These are phyloP conservation scores for Carpinus fangiana DNA, from an alignment of 306 rosid genomes.

Conservation along the genomic window DNA sequence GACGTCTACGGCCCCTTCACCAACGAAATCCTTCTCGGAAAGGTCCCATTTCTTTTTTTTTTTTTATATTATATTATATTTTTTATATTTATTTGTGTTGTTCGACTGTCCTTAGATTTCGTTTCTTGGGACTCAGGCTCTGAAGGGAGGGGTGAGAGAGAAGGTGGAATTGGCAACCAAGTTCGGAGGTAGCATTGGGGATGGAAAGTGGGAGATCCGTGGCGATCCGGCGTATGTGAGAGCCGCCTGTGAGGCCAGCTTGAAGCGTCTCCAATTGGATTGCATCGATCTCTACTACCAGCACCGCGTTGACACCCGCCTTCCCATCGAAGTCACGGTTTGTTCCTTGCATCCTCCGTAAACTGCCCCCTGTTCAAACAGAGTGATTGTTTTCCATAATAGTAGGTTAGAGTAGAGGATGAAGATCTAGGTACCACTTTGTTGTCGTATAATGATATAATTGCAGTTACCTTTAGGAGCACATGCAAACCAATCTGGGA, in stretches of 20 bases:
- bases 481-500: no score
- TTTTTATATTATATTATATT: background rate
- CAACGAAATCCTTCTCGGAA: slow-evolving; percentile 52
- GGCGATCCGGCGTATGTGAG: slow-evolving; percentile 73
- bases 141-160: slow-evolving; percentile 41
- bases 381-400: background rate
- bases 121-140: slow-evolving; percentile 23
- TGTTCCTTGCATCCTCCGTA: background rate
- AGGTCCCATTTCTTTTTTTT: slow-evolving; percentile 8
- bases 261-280: slow-evolving; percentile 57
- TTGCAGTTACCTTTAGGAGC: no score
- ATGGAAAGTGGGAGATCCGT: slow-evolving; percentile 33
- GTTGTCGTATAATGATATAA: no score
- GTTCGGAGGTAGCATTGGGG: slow-evolving; percentile 25
- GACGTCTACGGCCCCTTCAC: slow-evolving; percentile 56
- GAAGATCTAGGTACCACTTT: background rate
- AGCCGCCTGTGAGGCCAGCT: slow-evolving; percentile 65
- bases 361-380: no score
- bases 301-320: slow-evolving; percentile 57
- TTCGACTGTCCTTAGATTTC: background rate
- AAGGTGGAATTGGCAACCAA: slow-evolving; percentile 66
- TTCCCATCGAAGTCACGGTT: slow-evolving; percentile 80
- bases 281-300: slow-evolving; percentile 76
- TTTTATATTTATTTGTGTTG: background rate
- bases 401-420: background rate